Evolutionary conservation across 192 early-diverging fungal genomes (phyloP).

Genomic region (Mortierella hygrophila): DNA sequence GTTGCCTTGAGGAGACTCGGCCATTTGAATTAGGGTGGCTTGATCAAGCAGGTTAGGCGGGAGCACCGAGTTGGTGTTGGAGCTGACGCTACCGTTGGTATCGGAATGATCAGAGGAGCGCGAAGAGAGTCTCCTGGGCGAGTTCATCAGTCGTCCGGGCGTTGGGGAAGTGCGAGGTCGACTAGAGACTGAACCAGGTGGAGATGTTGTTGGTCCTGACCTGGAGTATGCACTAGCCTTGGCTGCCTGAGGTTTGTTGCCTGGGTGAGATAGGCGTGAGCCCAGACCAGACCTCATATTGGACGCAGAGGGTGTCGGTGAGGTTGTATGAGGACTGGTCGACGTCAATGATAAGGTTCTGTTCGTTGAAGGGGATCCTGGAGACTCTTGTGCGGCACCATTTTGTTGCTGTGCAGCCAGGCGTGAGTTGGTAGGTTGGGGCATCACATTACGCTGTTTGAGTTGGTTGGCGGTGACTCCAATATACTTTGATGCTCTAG

Average conservation of each 20-base stretch:
- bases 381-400: neutral
- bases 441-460: conserved; percentile 51
- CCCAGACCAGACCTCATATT: conserved; percentile 7
- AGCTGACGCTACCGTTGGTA: conserved; percentile 1
- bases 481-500: conserved; percentile 68
- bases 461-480: conserved; percentile 68
- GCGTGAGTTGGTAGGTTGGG: conserved; percentile 28
- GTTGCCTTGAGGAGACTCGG: conserved; percentile 26
- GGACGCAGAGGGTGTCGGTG: conserved; percentile 22
- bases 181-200: conserved; percentile 11
- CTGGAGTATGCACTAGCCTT: neutral
- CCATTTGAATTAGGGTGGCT: conserved; percentile 37
- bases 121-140: conserved; percentile 31
- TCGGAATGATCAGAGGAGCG: conserved; percentile 38
- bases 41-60: conserved; percentile 29
- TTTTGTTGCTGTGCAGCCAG: neutral
- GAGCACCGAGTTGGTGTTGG: neutral
- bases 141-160: conserved; percentile 22
- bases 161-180: conserved; percentile 37
- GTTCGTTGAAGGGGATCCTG: conserved; percentile 8
- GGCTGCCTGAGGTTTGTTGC: neutral
- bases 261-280: conserved; percentile 20
- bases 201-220: conserved; percentile 16
- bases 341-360: conserved; percentile 1
- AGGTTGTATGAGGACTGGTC: conserved; percentile 17